Conservation (phyloP, 495 filamentous ascomycete species). For the Pseudoneurospora amorphoporcata region DNA sequence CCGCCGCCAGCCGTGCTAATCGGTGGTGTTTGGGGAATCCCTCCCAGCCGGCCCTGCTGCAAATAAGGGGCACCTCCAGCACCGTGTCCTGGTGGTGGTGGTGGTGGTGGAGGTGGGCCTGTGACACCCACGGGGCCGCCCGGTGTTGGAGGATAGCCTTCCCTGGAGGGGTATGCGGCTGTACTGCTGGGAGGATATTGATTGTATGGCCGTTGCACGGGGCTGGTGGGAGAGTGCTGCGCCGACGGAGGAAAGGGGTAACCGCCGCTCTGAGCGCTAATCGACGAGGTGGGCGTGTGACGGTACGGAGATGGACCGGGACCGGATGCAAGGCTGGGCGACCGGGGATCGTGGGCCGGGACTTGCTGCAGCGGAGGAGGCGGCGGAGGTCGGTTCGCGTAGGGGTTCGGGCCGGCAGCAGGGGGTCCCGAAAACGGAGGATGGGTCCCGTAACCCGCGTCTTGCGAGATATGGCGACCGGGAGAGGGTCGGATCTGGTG, state of each 20-base stretch:
- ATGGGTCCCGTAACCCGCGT: constrained; percentile 23
- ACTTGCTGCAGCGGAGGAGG: constrained; percentile 42
- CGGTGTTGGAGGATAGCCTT: constrained; percentile 36
- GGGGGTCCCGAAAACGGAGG: constrained; percentile 25
- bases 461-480: constrained; percentile 26
- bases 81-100: neutral
- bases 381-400: constrained; percentile 34
- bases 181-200: constrained; percentile 30
- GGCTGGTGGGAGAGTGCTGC: constrained; percentile 43
- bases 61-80: constrained; percentile 28
- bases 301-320: constrained; percentile 45
- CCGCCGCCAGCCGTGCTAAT: constrained; percentile 35
- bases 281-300: constrained; percentile 35
- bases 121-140: constrained; percentile 30
- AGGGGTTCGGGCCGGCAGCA: constrained; percentile 19
- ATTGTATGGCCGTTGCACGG: constrained; percentile 30
- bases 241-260: constrained; percentile 43
- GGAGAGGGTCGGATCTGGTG: constrained; percentile 34
- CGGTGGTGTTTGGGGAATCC: constrained; percentile 41
- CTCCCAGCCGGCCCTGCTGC: constrained; percentile 29
- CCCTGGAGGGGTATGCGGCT: constrained; percentile 29
- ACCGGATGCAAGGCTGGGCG: constrained; percentile 35
- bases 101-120: constrained; percentile 14
- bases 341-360: constrained; percentile 38
- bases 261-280: constrained; percentile 31